Evolutionary conservation across 176 grass and related monocot species (phyloP), one percentile per base, ranked within the genome.

Genomic region (Eleusine indica): DNA sequence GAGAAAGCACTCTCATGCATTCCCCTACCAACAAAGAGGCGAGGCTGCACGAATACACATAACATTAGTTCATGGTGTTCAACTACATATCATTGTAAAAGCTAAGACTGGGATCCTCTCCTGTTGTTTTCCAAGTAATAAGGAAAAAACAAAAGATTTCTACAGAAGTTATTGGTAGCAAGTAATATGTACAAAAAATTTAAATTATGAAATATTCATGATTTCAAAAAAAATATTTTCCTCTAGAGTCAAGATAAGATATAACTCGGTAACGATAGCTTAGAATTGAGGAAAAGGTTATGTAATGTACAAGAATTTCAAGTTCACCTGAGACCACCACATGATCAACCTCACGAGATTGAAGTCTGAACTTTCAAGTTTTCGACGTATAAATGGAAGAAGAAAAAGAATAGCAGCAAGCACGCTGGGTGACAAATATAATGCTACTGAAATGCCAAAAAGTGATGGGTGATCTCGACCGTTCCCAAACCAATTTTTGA

Each of bases 241-340:
- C 57, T 22, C n/a, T 67, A 62, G 13, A 32, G 4, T 80, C 16
- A 63, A 35, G 9, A 67, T 17, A n/a, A 52, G 58, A 79, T 80
- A 52, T 68, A 82, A 66, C 57, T 37, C 29, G 35, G 9, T 66
- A 49, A 37, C 16, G 21, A 54, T 57, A 57, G 3, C 53, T 5
- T 4, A 57, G 18, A 57, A 57, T 7, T 53, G 14, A 75, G 0
- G 18, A n/a, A 43, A 47, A 22, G 2, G 14, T 48, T 43, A 18
- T 80, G 62, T 3, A 70, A 70, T 70, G 75, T 49, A 83, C 43
- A 56, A 25, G 28, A 87, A 87, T 82, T 60, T 39, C 35, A 64
- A 72, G 63, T 79, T 73, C 87, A 98, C 95, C 95, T 98, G 95
- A 82, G 95, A 94, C 95, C 95, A 98, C 95, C 95, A 98, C 95